Conservation (phyloP, 1,284 basidiomycete genomes). For the Cryptococcus sp. region DNA sequence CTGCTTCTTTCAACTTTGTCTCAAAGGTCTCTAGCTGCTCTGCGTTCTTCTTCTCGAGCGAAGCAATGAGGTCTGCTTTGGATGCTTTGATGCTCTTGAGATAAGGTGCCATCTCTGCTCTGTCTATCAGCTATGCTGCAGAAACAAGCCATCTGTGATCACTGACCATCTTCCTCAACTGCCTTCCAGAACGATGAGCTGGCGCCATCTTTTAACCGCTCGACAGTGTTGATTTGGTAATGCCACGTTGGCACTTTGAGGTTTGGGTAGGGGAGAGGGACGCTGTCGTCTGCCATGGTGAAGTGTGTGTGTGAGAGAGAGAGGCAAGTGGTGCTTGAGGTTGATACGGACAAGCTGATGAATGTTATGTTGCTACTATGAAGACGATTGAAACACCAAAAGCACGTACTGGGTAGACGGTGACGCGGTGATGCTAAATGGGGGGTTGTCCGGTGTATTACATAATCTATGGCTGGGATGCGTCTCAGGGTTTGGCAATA, state of each 20-base stretch:
- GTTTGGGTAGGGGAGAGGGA: constrained; percentile 81
- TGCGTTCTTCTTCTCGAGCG: constrained; percentile 73
- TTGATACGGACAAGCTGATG: not conserved
- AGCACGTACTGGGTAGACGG: constrained; percentile 4
- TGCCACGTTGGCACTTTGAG: constrained; percentile 74
- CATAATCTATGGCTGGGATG: not conserved
- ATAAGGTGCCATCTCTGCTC: constrained; percentile 79
- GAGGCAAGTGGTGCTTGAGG: not conserved
- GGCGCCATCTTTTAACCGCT: constrained; percentile 67
- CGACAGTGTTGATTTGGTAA: constrained; percentile 70
- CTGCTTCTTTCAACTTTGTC: constrained; percentile 76
- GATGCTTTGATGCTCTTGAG: constrained; percentile 52
- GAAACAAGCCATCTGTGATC: not conserved
- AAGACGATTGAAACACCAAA: not conserved
- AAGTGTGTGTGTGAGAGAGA: too few relatives aligned
- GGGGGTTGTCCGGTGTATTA: not conserved
- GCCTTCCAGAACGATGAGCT: constrained; percentile 68
- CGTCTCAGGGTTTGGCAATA: not conserved
- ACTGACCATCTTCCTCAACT: constrained; percentile 79
- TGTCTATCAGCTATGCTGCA: constrained; percentile 8
- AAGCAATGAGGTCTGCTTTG: constrained; percentile 64
- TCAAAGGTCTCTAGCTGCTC: constrained; percentile 76
- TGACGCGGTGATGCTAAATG: constrained; percentile 16
- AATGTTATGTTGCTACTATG: not conserved
- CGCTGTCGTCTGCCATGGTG: constrained; percentile 73